Evolutionary conservation across 257 asterid species (phyloP).

Genomic region (Primulina huaijiensis): DNA sequence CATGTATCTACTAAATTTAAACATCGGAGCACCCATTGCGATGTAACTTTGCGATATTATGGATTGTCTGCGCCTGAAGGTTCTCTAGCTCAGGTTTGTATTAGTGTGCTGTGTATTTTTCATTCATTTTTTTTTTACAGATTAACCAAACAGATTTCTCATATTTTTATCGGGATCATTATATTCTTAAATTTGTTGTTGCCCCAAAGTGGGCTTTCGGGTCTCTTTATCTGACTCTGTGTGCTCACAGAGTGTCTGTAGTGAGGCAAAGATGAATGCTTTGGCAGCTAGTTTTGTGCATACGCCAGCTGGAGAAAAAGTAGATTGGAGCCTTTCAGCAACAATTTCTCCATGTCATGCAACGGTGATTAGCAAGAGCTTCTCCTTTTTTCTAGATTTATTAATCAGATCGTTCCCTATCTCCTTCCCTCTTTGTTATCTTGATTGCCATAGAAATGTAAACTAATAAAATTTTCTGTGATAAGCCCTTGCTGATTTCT

Average conservation of each 20-base stretch:
- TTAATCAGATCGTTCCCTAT: slow-evolving; percentile 4
- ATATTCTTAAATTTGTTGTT: not conserved
- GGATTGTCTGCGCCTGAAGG: slow-evolving; percentile 98
- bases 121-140: not conserved
- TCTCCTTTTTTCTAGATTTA: slow-evolving; percentile 8
- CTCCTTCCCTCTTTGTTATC: slow-evolving; percentile 8
- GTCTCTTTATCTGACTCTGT: slow-evolving; percentile 29
- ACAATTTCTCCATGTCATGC: slow-evolving; percentile 96
- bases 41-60: slow-evolving; percentile 76
- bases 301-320: slow-evolving; percentile 86
- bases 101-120: slow-evolving; percentile 20
- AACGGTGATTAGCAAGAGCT: slow-evolving; percentile 51
- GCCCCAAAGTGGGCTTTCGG: not conserved
- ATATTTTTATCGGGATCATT: not conserved
- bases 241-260: slow-evolving; percentile 81
- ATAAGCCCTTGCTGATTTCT: slow-evolving; percentile 15
- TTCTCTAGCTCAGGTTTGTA: slow-evolving; percentile 89
- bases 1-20: slow-evolving; percentile 74
- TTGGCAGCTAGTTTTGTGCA: slow-evolving; percentile 87
- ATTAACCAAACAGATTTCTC: not conserved
- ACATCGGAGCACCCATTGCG: slow-evolving; percentile 79
- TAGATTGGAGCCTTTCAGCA: slow-evolving; percentile 97
- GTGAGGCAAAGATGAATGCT: slow-evolving; percentile 91
- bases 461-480: slow-evolving; percentile 9
- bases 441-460: slow-evolving; percentile 16